Evolutionary conservation across 2,329 filamentous ascomycete species (phyloP), one percentile per base, ranked within the genome.

Genomic region (Colletotrichum chrysophilum): DNA sequence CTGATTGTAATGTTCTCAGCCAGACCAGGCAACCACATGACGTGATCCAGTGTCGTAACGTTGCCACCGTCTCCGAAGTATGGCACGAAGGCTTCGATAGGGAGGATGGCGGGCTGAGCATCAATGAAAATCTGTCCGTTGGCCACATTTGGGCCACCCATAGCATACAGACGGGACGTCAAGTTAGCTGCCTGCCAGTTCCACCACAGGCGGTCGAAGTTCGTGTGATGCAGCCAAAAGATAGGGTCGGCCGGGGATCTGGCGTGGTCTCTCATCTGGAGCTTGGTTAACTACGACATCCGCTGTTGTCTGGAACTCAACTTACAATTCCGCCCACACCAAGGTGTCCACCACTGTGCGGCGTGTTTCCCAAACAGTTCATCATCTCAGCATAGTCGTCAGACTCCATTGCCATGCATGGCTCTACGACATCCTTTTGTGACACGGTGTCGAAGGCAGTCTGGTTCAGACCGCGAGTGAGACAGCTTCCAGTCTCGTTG

Each of bases 121-220:
- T 38, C 34, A 7, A 72, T 66, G 16, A 72, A 66, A 28, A 72
- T 43, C 3, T 58, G 52, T 2, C 61, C 48, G 5, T 32, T 38
- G 1, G 70, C 70, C 14, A 72, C 70, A 24, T 72, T 72, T 8
- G 65, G 65, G 4, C 65, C 69, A 13, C 69, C 61, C 69, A 66
- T 71, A 7, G 70, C 70, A 43, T 60, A 60, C 14, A 71, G 14
- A 4, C 70, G 32, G 5, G 48, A 12, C 12, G 52, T 60, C 13
- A 75, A 76, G 28, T 78, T 75, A n/a, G 30, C 34, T 5, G 38
- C n/a, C 36, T 70, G 71, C 65, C 71, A 70, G 7, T 69, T 56
- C 56, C 66, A 70, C 65, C 64, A 73, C 4, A 73, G 28, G 12
- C 66, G 28, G 43, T 70, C 71, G 6, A 62, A 38, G 16, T 56